These are phyloP conservation scores for Boletus rubropictus DNA, from an alignment of 768 basidiomycete genomes.

Conservation along the genomic window DNA sequence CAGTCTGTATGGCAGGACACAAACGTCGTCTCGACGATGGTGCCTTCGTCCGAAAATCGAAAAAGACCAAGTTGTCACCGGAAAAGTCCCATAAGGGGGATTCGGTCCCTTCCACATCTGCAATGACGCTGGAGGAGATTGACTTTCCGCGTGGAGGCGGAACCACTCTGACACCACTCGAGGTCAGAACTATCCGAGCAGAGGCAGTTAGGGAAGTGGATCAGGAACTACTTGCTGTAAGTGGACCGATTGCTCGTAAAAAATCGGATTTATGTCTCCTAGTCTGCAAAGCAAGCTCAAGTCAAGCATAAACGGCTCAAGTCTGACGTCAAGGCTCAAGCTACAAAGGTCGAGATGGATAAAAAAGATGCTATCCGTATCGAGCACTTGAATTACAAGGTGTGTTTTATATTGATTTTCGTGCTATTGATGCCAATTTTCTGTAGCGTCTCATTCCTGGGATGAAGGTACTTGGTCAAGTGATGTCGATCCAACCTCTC, in stretches of 20 bases:
- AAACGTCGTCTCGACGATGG: constrained; percentile 62
- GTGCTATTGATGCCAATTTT: constrained; percentile 4
- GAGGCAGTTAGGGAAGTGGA: constrained; percentile 85
- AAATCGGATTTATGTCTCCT: constrained; percentile 26
- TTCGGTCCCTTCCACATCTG: constrained; percentile 32
- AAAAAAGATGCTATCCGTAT: constrained; percentile 57
- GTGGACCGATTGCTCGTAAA: constrained; percentile 13
- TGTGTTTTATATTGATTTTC: constrained; percentile 24
- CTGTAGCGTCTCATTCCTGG: constrained; percentile 69
- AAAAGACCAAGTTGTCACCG: constrained; percentile 51
- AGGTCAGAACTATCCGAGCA: constrained; percentile 78
- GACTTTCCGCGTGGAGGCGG: constrained; percentile 97
- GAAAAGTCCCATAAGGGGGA: constrained; percentile 21
- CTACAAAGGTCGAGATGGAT: constrained; percentile 26
- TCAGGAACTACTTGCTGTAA: constrained; percentile 67
- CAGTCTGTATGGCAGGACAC: constrained; percentile 38
- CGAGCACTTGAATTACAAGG: constrained; percentile 94
- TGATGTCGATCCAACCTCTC: constrained; percentile 81
- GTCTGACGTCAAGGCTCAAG: constrained; percentile 34
- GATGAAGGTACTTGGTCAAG: constrained; percentile 84
- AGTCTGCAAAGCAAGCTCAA: constrained; percentile 37
- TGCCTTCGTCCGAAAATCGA: constrained; percentile 43
- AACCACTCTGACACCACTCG: constrained; percentile 78
- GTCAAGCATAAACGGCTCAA: constrained; percentile 44
- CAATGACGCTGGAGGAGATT: constrained; percentile 57